Percentiles rank a stretch among this genome's conserved stretches.
phyloP scores from a whole-genome alignment of 192 early-diverging fungal genomes.

The Coemansia erecta region DNA sequence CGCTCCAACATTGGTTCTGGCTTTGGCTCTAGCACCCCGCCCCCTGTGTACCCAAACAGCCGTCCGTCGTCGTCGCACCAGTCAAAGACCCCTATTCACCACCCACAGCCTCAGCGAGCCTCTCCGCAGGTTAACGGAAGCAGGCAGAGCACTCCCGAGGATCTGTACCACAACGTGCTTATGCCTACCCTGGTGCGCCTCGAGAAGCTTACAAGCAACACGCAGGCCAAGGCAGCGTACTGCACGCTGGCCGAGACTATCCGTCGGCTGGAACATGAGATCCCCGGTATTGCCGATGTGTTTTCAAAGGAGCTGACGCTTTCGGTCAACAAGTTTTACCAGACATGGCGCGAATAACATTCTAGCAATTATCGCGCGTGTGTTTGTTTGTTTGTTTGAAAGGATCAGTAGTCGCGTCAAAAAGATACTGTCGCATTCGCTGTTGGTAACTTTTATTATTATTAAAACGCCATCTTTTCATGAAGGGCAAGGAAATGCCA shows the following conservation, averaged over 20 bases:
- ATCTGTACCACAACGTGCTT: slow-evolving; percentile 53
- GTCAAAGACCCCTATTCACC: slow-evolving; percentile 19
- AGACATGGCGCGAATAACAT: slow-evolving; percentile 47
- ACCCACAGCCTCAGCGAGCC: slow-evolving; percentile 36
- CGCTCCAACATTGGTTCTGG: slow-evolving; percentile 35
- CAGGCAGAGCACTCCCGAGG: slow-evolving; percentile 42
- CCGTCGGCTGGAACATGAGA: slow-evolving; percentile 52
- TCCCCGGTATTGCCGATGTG: slow-evolving; percentile 55
- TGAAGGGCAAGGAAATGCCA: no score
- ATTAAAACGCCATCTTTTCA: no score
- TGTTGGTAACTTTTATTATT: no score
- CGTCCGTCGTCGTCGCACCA: slow-evolving; percentile 51
- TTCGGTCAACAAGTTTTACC: slow-evolving; percentile 52
- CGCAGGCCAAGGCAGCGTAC: slow-evolving; percentile 46
- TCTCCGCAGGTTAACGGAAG: slow-evolving; percentile 5
- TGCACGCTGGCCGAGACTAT: slow-evolving; percentile 54
- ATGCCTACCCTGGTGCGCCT: slow-evolving; percentile 52
- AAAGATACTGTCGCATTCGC: no score
- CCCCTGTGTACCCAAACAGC: slow-evolving; percentile 19
- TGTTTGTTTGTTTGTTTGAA: no score
- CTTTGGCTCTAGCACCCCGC: slow-evolving; percentile 34
- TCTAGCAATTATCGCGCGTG: no score
- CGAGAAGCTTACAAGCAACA: slow-evolving; percentile 49
- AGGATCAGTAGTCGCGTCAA: no score
- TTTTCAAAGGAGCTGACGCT: slow-evolving; percentile 51